A percentile compares a stretch with the other conserved stretches of the same genome.
phyloP scores from a whole-genome alignment of 208 protist genomes.

The Leishmania lainsoni region DNA sequence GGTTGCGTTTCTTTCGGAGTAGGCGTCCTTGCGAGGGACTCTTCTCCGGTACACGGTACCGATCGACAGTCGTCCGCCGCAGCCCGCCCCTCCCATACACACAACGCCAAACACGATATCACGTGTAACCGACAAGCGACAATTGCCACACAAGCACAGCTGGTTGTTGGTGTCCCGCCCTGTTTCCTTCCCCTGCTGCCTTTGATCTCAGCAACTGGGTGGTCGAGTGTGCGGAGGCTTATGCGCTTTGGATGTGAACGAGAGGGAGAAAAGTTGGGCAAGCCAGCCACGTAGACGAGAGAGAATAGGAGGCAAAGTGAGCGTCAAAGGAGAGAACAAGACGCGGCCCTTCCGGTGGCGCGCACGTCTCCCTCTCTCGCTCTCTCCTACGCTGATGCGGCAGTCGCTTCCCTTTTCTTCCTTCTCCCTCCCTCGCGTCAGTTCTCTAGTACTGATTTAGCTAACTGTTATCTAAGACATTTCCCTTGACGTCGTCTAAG shows the following conservation, averaged over 20 bases:
- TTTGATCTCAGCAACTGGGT: neutral
- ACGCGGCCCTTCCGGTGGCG: neutral
- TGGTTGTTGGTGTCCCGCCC: neutral
- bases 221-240: neutral
- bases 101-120: neutral
- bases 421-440: neutral
- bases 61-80: neutral
- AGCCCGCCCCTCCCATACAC: neutral
- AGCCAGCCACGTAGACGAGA: neutral
- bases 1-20: no score
- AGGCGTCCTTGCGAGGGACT: neutral
- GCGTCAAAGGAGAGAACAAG: neutral
- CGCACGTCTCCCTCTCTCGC: neutral
- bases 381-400: neutral
- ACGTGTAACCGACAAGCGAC: neutral
- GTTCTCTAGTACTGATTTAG: neutral
- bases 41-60: neutral
- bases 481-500: neutral
- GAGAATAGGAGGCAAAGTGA: neutral
- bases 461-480: neutral
- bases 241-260: no score
- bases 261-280: neutral
- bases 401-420: neutral
- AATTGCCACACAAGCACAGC: neutral
- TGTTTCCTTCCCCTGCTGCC: neutral